These are phyloP conservation scores for Chytridiales sp. DNA, from an alignment of 371 early-diverging fungal genomes.

Conservation along the genomic window DNA sequence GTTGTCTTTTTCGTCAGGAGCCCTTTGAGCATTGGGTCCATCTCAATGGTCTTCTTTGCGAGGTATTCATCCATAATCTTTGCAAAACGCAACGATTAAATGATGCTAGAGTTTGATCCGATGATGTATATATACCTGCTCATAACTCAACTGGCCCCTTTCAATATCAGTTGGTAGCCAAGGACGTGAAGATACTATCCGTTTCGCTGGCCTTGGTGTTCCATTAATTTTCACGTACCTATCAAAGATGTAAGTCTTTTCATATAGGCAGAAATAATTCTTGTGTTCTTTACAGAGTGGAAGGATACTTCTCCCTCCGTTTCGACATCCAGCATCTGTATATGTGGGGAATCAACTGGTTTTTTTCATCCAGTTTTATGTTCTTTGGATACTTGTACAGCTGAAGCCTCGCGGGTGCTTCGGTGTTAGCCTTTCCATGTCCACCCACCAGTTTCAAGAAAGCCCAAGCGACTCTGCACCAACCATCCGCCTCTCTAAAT, in stretches of 20 bases:
- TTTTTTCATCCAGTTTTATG: background rate
- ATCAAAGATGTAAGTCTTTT: background rate
- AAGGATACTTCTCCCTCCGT: slow-evolving; percentile 27
- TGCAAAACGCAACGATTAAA: background rate
- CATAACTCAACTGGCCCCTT: slow-evolving; percentile 31
- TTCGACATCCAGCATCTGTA: background rate
- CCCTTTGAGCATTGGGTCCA: slow-evolving; percentile 1
- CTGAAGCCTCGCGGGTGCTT: slow-evolving; percentile 31
- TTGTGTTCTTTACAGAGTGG: slow-evolving; percentile 28
- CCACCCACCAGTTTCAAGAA: slow-evolving; percentile 38
- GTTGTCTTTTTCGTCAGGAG: background rate
- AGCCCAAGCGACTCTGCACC: slow-evolving; percentile 46
- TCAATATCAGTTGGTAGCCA: slow-evolving; percentile 28
- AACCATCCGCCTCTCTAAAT: slow-evolving; percentile 35
- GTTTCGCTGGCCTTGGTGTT: background rate
- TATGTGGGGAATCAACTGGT: background rate
- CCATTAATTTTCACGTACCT: slow-evolving; percentile 22
- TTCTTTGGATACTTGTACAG: slow-evolving; percentile 32
- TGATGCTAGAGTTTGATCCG: background rate
- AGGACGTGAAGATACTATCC: slow-evolving; percentile 17
- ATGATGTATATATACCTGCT: slow-evolving; percentile 23
- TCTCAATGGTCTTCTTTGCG: slow-evolving; percentile 21
- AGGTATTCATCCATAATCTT: slow-evolving; percentile 34
- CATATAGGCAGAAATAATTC: background rate
- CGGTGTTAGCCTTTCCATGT: slow-evolving; percentile 30